phyloP scores from a whole-genome alignment of 805 yeast genomes.

The Sugiyamaella chiloensis region DNA sequence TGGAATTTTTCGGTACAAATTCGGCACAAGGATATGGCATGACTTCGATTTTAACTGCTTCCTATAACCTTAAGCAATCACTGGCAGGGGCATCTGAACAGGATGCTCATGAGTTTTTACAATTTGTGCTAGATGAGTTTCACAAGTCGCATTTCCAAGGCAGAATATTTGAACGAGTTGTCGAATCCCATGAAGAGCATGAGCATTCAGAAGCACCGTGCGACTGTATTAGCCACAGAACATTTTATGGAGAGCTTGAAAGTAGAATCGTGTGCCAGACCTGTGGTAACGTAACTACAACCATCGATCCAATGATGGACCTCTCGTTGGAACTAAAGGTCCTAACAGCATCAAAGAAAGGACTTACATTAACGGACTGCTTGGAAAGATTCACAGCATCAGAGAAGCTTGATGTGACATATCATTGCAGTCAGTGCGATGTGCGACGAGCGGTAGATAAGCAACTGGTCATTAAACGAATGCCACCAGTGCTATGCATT shows the following conservation, averaged over 20 bases:
- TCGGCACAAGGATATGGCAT: constrained; percentile 73
- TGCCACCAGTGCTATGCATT: constrained; percentile 76
- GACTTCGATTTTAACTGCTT: constrained; percentile 72
- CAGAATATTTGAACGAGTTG: constrained; percentile 11
- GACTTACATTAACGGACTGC: constrained; percentile 53
- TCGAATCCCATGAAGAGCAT: constrained; percentile 5
- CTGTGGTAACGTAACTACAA: constrained; percentile 62
- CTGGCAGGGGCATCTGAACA: constrained; percentile 96
- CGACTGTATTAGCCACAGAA: constrained; percentile 73
- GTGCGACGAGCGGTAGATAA: constrained; percentile 65
- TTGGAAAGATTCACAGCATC: constrained; percentile 70
- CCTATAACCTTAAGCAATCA: constrained; percentile 75
- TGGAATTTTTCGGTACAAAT: constrained; percentile 65
- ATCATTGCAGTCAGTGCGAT: constrained; percentile 66
- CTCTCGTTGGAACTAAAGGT: constrained; percentile 69
- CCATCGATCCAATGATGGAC: constrained; percentile 88
- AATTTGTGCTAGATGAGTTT: constrained; percentile 79
- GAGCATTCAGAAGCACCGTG: constrained; percentile 40
- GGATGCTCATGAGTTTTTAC: constrained; percentile 98
- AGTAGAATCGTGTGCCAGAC: constrained; percentile 72
- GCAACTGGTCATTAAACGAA: constrained; percentile 59
- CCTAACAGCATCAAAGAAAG: constrained; percentile 15
- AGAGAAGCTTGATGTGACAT: constrained; percentile 72
- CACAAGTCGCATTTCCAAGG: constrained; percentile 42
- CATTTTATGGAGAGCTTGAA: constrained; percentile 80